Evolutionary conservation across 768 basidiomycete species (phyloP).

Genomic region (Asterophora parasitica): DNA sequence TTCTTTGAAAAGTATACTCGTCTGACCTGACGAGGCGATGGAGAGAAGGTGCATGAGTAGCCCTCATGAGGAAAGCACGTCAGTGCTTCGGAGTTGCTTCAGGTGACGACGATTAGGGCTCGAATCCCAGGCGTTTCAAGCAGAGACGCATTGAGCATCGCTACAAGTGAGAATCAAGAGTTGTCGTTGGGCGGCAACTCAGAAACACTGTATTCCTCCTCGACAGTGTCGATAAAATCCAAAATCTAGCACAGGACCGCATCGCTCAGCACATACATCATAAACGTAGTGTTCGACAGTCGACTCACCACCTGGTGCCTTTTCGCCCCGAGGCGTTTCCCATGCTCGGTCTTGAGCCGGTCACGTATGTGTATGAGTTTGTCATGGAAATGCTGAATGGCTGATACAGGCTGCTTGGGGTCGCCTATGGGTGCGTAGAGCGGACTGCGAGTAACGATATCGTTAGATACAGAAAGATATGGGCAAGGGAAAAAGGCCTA

Average conservation of each 20-base stretch:
- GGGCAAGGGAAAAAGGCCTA: constrained; percentile 17
- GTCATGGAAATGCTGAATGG: constrained; percentile 82
- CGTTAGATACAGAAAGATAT: not conserved
- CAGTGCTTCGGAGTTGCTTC: too few relatives aligned
- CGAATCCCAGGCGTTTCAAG: too few relatives aligned
- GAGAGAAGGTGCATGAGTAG: too few relatives aligned
- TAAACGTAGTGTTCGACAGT: not conserved
- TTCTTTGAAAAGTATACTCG: too few relatives aligned
- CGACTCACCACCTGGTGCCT: constrained; percentile 63
- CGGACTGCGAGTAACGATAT: constrained; percentile 24
- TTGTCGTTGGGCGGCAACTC: not conserved
- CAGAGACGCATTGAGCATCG: too few relatives aligned
- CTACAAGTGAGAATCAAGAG: not conserved
- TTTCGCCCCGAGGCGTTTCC: constrained; percentile 60
- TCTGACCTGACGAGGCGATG: too few relatives aligned
- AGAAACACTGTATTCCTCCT: constrained; percentile 12
- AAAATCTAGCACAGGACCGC: constrained; percentile 9
- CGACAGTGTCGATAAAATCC: constrained; percentile 13
- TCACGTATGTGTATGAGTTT: constrained; percentile 75
- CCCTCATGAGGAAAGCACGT: too few relatives aligned
- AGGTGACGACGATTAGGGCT: too few relatives aligned
- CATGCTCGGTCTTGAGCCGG: constrained; percentile 73
- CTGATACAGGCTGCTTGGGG: constrained; percentile 39
- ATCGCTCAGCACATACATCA: not conserved
- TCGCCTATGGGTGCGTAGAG: constrained; percentile 47